Evolutionary conservation across 2,329 filamentous ascomycete species (phyloP), one percentile per base, ranked within the genome.

Genomic region (Catunica adiposa): DNA sequence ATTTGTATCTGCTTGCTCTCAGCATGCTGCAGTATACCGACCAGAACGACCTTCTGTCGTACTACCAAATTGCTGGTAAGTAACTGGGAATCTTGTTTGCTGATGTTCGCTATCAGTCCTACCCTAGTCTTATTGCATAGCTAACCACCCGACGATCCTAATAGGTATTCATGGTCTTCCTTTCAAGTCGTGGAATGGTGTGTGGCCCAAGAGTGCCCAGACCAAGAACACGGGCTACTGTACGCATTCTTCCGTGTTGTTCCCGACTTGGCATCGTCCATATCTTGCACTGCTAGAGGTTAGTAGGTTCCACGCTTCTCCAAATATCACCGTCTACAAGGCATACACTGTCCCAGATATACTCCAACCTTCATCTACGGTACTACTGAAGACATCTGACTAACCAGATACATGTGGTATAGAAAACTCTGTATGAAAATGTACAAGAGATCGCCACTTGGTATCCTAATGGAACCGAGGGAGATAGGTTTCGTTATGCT

Each of bases 231-330:
- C 75, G 15, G 87, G 86, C 52, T 94, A 89, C 66, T 94, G 88
- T 66, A 78, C 79, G 14, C 88, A 94, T 67, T 77, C 74, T 23
- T 85, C 84, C 1, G 79, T 83, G 42, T 70, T 92, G 15, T 92
- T 94, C 65, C 79, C 83, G 40, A 76, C 82, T 40, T 94, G 88
- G 88, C 88, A 94, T 71, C 78, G 88, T 52, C 84, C 86, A 1
- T 94, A 90, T 66, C 71, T 92, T 58, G 75, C 73, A 29, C 66
- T 80, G 53, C 78, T 77, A 57, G 77, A 80, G 71, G 77, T 76
- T 59, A 57, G 64, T 38, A 1, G n/a, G 14, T 34, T 31, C 3
- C 34, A 31, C 8, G 15, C 17, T 20, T 34, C 46, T n/a, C n/a
- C n/a, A n/a, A n/a, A n/a, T n/a, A n/a, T n/a, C n/a, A n/a, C n/a